Base-by-base conservation (phyloP, 768 basidiomycete genomes). In the Amylocystis lapponica region DNA sequence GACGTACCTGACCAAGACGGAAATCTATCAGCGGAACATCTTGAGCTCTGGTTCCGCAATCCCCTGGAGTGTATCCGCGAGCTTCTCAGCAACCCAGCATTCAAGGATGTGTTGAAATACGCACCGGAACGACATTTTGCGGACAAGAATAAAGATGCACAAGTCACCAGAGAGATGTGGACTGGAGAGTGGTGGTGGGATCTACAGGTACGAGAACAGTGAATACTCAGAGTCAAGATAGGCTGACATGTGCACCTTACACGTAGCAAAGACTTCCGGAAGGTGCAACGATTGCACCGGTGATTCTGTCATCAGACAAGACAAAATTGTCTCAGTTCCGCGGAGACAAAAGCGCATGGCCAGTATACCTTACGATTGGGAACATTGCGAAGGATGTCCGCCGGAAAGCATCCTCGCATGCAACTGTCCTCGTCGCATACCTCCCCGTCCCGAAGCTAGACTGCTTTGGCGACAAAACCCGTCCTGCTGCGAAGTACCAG, bases 261-360 rank as follows among this genome's bases (percentile, higher is more conserved):
- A 22, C n/a, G n/a, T n/a, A n/a, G 52, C 42, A 45, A 58, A 2
- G 1, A 69, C 74, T 43, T 48, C 56, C 6, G 56, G 60, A 0
- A 65, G n/a, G n/a, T n/a, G n/a, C n/a, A n/a, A n/a, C n/a, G n/a
- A n/a, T n/a, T n/a, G n/a, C n/a, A n/a, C n/a, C n/a, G n/a, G n/a
- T n/a, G n/a, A n/a, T n/a, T n/a, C n/a, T n/a, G n/a, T n/a, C n/a
- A n/a, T n/a, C n/a, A n/a, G n/a, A n/a, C n/a, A n/a, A n/a, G n/a
- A n/a, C n/a, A n/a, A n/a, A n/a, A n/a, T n/a, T n/a, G n/a, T n/a
- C n/a, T n/a, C n/a, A n/a, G n/a, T n/a, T n/a, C n/a, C n/a, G n/a
- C n/a, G n/a, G n/a, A n/a, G n/a, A 70, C 43, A 71, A 74, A 45
- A 40, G 41, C 6, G 61, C 61, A 4, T 65, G 55, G 41, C 63